Evolutionary conservation across 257 asterid species (phyloP).

Genomic region (Cynanchum wilfordii): DNA sequence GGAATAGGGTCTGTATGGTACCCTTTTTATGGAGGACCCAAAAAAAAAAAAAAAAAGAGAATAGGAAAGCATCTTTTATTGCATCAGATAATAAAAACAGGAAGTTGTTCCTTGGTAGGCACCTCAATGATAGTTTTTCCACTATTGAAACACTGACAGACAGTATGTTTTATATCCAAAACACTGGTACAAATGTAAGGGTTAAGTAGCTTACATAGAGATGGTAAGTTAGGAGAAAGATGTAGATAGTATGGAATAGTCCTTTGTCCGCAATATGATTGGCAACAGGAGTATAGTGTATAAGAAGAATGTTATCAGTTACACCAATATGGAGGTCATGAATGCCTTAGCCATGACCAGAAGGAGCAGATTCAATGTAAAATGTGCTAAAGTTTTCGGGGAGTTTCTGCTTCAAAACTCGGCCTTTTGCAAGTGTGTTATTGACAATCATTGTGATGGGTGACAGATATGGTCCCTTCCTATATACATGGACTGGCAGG

Average conservation of each 20-base stretch:
- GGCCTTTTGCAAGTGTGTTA: neutral
- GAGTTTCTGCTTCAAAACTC: neutral
- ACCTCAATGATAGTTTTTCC: neutral
- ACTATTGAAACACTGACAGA: neutral
- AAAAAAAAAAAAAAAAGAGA: neutral
- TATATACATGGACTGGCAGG: neutral
- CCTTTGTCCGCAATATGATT: neutral
- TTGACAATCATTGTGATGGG: neutral
- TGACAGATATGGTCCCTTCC: no score
- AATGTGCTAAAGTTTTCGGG: neutral
- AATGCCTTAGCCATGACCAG: neutral
- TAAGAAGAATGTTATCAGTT: neutral
- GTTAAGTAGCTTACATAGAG: neutral
- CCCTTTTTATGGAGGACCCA: neutral
- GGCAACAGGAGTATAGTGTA: neutral
- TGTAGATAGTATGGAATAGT: neutral
- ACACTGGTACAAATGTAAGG: neutral
- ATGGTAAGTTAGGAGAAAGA: neutral
- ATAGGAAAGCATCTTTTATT: neutral
- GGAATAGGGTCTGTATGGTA: neutral
- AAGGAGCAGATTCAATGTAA: neutral
- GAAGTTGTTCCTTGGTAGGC: neutral
- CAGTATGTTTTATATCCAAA: neutral
- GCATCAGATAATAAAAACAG: neutral
- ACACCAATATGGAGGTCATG: neutral